Percentiles rank a stretch among this genome's conserved stretches.
These are phyloP conservation scores for Monilinia fructigena DNA, from an alignment of 2,329 filamentous ascomycete species.

Conservation along the genomic window DNA sequence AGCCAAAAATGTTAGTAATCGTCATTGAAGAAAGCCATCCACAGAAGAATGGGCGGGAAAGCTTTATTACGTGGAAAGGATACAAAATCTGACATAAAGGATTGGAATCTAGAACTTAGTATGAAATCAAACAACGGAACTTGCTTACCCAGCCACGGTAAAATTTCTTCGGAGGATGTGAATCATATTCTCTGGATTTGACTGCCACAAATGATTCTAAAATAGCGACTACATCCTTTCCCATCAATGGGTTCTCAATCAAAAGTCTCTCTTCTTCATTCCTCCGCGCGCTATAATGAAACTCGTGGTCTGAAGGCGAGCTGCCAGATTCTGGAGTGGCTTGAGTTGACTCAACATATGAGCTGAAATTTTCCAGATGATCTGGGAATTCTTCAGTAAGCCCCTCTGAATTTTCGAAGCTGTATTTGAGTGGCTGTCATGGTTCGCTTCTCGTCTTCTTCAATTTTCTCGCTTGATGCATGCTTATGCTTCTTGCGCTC, in stretches of 20 bases:
- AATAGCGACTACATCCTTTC: background rate
- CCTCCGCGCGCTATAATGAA: background rate
- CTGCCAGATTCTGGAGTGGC: too few relatives aligned
- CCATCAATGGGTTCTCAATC: constrained; percentile 2
- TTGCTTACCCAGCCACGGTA: background rate
- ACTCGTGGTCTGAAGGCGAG: background rate
- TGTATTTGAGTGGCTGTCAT: background rate
- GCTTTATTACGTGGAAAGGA: background rate
- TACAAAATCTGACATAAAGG: background rate
- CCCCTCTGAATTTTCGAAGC: background rate
- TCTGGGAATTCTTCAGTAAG: background rate
- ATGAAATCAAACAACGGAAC: background rate
- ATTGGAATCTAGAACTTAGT: background rate
- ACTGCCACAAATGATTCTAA: background rate
- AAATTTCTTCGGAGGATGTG: background rate
- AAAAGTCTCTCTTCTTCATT: background rate
- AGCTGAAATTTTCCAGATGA: background rate
- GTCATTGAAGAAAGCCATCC: rapidly evolving
- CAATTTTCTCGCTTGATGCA: too few relatives aligned
- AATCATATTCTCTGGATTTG: background rate
- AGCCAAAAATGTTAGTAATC: background rate
- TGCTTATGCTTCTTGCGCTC: background rate
- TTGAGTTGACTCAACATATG: background rate
- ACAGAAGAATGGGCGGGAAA: background rate
- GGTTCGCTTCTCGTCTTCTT: background rate